Conservation (phyloP, 2,329 filamentous ascomycete genomes). For the Colletotrichum kahawae region DNA sequence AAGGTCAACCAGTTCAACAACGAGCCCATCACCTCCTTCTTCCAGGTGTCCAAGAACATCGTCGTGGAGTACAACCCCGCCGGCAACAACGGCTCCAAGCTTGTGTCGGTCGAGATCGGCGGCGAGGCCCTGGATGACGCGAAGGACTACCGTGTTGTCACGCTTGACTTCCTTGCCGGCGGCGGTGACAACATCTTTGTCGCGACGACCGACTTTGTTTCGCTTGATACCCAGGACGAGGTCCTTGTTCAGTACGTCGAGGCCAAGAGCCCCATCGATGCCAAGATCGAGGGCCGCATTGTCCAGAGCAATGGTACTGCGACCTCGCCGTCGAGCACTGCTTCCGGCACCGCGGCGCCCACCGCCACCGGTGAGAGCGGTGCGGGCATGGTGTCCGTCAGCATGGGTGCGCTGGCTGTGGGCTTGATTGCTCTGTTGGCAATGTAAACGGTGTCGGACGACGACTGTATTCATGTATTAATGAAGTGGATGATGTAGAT, state of each 20-base stretch:
- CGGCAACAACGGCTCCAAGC: slow-evolving; percentile 51
- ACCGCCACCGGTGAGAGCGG: neutral
- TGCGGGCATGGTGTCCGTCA: neutral
- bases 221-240: slow-evolving; percentile 58
- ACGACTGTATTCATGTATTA: neutral
- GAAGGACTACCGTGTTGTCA: slow-evolving; percentile 61
- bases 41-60: slow-evolving; percentile 65
- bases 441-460: neutral
- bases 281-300: slow-evolving; percentile 54
- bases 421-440: neutral
- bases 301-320: slow-evolving; percentile 19
- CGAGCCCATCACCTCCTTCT: slow-evolving; percentile 58
- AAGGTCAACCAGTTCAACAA: slow-evolving; percentile 59
- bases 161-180: slow-evolving; percentile 66
- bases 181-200: slow-evolving; percentile 68
- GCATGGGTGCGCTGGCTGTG: neutral
- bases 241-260: slow-evolving; percentile 57
- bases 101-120: slow-evolving; percentile 58
- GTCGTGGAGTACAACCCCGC: slow-evolving; percentile 62
- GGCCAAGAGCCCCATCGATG: slow-evolving; percentile 52
- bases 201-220: slow-evolving; percentile 40
- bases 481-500: slow-evolving; percentile 9
- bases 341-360: neutral
- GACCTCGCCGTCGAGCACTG: neutral
- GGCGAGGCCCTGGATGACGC: slow-evolving; percentile 51